A percentile compares a stretch with the other conserved stretches of the same genome.
These are phyloP conservation scores for Ceriops decandra DNA, from an alignment of 345 rosid genomes.

Conservation along the genomic window DNA sequence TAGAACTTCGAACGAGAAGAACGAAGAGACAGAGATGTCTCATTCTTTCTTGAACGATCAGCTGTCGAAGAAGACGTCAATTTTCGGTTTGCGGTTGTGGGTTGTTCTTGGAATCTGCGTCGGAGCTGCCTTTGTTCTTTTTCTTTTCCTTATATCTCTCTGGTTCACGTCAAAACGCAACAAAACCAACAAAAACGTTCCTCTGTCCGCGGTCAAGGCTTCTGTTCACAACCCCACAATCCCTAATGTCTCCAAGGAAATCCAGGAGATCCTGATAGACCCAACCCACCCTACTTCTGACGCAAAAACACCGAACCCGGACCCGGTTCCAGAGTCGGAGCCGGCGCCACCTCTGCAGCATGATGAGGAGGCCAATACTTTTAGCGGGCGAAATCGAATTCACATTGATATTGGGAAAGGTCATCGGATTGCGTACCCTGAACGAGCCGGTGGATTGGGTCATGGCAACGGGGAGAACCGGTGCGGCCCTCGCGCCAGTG, in stretches of 20 bases:
- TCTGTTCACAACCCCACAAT: slow-evolving; percentile 30
- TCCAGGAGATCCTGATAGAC: slow-evolving; percentile 50
- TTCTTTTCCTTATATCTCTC: slow-evolving; percentile 77
- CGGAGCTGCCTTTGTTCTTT: slow-evolving; percentile 73
- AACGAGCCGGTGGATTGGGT: slow-evolving; percentile 29
- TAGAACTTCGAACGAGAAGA: neutral
- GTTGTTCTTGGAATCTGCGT: slow-evolving; percentile 69
- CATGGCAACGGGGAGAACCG: slow-evolving; percentile 7
- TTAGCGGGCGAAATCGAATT: slow-evolving; percentile 34
- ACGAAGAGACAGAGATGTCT: slow-evolving; percentile 19
- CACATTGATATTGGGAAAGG: slow-evolving; percentile 56
- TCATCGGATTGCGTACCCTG: slow-evolving; percentile 48
- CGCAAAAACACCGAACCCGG: slow-evolving; percentile 19
- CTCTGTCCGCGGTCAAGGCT: neutral
- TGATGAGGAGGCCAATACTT: slow-evolving; percentile 41
- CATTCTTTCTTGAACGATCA: slow-evolving; percentile 34
- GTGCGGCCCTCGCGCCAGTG: slow-evolving; percentile 9
- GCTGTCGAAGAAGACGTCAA: slow-evolving; percentile 64
- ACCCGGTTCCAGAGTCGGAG: slow-evolving; percentile 30
- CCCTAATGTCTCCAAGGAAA: slow-evolving; percentile 73
- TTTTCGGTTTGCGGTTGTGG: slow-evolving; percentile 75
- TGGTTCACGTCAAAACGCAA: slow-evolving; percentile 65
- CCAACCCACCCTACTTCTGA: slow-evolving; percentile 26
- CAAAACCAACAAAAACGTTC: slow-evolving; percentile 15
- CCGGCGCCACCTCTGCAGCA: slow-evolving; percentile 22